phyloP scores from a whole-genome alignment of 768 basidiomycete species.

The Cyclocybe aegerita region DNA sequence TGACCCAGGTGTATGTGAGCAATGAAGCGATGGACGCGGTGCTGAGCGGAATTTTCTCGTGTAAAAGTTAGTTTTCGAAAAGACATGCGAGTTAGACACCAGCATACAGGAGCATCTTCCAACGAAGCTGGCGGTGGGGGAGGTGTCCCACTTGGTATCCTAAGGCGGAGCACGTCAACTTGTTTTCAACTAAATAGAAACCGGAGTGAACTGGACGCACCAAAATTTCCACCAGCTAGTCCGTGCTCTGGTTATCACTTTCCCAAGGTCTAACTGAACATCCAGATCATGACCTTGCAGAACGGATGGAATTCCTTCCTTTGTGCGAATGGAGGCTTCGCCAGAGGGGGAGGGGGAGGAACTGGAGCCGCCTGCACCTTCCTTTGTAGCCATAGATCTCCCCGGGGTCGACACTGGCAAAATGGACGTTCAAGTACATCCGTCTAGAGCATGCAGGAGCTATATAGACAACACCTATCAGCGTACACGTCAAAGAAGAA shows the following conservation, averaged over 20 bases:
- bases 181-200: background rate
- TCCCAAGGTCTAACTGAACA: slow-evolving; percentile 40
- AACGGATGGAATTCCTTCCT: no score
- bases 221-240: slow-evolving; percentile 57
- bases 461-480: no score
- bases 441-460: no score
- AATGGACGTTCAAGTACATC: no score
- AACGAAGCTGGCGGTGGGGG: slow-evolving; percentile 54
- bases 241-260: slow-evolving; percentile 38
- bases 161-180: slow-evolving; percentile 15
- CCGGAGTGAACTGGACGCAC: slow-evolving; percentile 26
- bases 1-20: slow-evolving; percentile 68
- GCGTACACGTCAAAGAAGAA: no score
- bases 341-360: no score
- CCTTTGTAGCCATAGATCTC: background rate
- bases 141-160: slow-evolving; percentile 61
- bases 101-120: slow-evolving; percentile 49
- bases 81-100: background rate
- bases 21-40: slow-evolving; percentile 57
- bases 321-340: no score
- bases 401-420: background rate
- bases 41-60: slow-evolving; percentile 55
- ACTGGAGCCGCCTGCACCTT: no score
- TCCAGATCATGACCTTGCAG: background rate
- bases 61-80: background rate